Evolutionary conservation across 1,284 basidiomycete species (phyloP).

Genomic region (Leccinum glutinopallens): DNA sequence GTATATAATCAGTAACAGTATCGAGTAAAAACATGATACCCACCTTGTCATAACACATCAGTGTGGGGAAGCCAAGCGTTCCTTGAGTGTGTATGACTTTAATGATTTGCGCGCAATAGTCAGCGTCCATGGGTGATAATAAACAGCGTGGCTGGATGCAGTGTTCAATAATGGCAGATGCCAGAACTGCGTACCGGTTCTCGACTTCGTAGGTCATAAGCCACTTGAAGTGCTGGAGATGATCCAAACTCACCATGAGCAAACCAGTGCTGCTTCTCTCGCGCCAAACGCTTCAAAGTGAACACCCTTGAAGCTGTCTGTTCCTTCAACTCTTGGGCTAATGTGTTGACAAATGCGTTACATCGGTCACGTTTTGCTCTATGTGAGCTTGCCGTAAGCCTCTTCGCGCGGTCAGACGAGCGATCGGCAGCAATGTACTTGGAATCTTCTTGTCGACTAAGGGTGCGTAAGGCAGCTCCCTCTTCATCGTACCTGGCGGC

Average conservation of each 20-base stretch:
- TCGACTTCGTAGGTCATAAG: conserved; percentile 36
- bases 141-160: conserved; percentile 93
- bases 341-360: conserved; percentile 52
- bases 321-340: conserved; percentile 74
- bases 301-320: conserved; percentile 72
- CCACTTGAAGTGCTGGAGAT: conserved; percentile 6
- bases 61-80: conserved; percentile 84
- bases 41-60: conserved; percentile 87
- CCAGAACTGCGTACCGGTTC: conserved; percentile 53
- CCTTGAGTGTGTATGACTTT: conserved; percentile 85
- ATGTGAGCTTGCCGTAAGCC: conserved; percentile 57
- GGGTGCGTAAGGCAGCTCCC: conserved; percentile 52
- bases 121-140: conserved; percentile 94
- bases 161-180: conserved; percentile 77
- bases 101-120: conserved; percentile 92
- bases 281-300: conserved; percentile 74
- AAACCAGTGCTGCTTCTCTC: conserved; percentile 92
- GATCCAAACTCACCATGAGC: conserved; percentile 55
- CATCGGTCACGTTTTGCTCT: conserved; percentile 63
- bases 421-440: conserved; percentile 62
- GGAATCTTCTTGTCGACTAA: conserved; percentile 64
- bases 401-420: conserved; percentile 60
- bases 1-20: conserved; percentile 15
- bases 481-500: conserved; percentile 71
- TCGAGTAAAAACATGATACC: conserved; percentile 14